phyloP scores from a whole-genome alignment of 2,329 filamentous ascomycete species.

The Aspergillus tanneri region DNA sequence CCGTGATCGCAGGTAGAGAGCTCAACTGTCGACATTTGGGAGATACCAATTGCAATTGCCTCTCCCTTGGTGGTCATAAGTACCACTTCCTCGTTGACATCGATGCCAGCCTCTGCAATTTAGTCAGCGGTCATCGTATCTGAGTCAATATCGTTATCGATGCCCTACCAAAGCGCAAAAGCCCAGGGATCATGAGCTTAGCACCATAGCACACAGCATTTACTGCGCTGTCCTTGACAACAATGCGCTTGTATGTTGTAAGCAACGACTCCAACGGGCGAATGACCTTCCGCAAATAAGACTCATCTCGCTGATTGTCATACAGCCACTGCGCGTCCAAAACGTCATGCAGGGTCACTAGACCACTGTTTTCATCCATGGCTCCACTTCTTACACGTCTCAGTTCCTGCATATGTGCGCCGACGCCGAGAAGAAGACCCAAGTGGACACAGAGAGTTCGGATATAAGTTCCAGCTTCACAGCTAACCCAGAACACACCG shows the following conservation, averaged over 20 bases:
- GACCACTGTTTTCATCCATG: constrained; percentile 84
- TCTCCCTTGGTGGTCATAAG: constrained; percentile 99
- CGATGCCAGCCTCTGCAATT: constrained; percentile 74
- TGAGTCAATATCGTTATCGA: neutral
- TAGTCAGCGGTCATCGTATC: constrained; percentile 10
- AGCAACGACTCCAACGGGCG: constrained; percentile 88
- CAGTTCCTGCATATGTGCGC: constrained; percentile 97
- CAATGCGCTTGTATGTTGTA: constrained; percentile 90
- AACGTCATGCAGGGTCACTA: constrained; percentile 93
- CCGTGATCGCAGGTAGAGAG: constrained; percentile 96
- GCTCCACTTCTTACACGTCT: constrained; percentile 89
- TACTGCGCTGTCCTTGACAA: constrained; percentile 95
- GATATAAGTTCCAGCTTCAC: constrained; percentile 98
- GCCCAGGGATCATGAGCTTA: constrained; percentile 96
- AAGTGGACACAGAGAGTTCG: constrained; percentile 96
- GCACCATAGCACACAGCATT: constrained; percentile 98
- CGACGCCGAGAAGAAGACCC: constrained; percentile 73
- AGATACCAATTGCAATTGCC: constrained; percentile 92
- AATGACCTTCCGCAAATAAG: constrained; percentile 87
- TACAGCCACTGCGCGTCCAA: constrained; percentile 94
- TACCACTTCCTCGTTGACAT: constrained; percentile 93
- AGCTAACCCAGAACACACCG: constrained; percentile 98
- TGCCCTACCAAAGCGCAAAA: constrained; percentile 78
- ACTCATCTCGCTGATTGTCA: constrained; percentile 94
- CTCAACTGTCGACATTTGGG: constrained; percentile 97